Evolutionary conservation across 441 rosid genomes (phyloP), one percentile per base, ranked within the genome.

Genomic region (Raphanus hybrid): DNA sequence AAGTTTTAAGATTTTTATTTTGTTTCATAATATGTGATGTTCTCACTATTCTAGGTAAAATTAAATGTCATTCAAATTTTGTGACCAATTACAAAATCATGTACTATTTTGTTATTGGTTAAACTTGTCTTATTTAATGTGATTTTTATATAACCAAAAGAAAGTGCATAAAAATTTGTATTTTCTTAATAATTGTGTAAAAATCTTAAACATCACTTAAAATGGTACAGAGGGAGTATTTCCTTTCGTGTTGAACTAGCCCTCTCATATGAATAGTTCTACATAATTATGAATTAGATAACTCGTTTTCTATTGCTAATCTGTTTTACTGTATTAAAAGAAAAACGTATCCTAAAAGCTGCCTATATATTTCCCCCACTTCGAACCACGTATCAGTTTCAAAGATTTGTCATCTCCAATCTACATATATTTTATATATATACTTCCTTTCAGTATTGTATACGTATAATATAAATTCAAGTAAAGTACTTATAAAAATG

Each of bases 221-320:
- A n/a, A n/a, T n/a, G n/a, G n/a, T n/a, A n/a, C n/a, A n/a, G n/a
- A n/a, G n/a, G n/a, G n/a, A n/a, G n/a, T n/a, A 27, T 60, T 39
- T 64, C 15, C 15, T 67, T 69, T 69, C 79, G 71, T 79, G 82
- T 79, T 16, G 75, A 79, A 74, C 64, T 58, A 74, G 75, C 8
- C 69, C 58, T 74, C 79, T 45, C 45, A 43, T 67, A 52, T 78
- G 52, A 68, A 68, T 41, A 78, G 52, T 68, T 68, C 12, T 39
- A 54, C 41, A 67, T 35, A 8, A 67, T 59, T 37, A 54, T 27
- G 70, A 61, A 26, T 78, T 48, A 60, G 3, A 57, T 60, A 48
- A 9, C 32, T 59, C 35, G 0, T 39, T 6, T 29, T 6, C 43
- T 6, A 5, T 6, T 54, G 35, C 8, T 65, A 77, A 59, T 77